A percentile compares a stretch with the other conserved stretches of the same genome.
Conservation (phyloP, 2,329 filamentous ascomycete species). For the Hawksworthiomyces lignivorus region DNA sequence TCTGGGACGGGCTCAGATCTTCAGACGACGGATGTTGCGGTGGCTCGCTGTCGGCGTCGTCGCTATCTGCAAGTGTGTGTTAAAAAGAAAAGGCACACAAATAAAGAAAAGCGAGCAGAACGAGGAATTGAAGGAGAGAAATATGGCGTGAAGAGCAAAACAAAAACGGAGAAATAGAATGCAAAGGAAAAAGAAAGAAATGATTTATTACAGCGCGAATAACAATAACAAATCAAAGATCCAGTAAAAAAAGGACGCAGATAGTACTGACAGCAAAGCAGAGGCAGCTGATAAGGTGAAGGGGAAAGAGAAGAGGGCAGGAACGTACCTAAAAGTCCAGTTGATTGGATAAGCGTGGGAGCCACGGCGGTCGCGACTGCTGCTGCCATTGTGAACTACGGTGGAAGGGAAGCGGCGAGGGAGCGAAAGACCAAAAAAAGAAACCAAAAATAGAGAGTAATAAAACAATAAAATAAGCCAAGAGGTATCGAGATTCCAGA, state of each 20-base stretch:
- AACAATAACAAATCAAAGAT: neutral
- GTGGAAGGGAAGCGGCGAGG: neutral
- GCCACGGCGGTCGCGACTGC: conserved; percentile 21
- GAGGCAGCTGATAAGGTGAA: neutral
- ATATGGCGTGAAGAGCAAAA: neutral
- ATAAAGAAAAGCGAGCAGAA: neutral
- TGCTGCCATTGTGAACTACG: conserved; percentile 16
- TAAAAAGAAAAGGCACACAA: too few relatives aligned
- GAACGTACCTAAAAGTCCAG: conserved; percentile 21
- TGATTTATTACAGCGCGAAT: too few relatives aligned
- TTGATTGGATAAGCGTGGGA: conserved; percentile 22
- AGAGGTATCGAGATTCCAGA: too few relatives aligned
- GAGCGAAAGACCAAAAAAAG: neutral
- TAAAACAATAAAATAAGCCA: neutral
- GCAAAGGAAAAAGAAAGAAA: neutral
- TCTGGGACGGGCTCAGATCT: neutral
- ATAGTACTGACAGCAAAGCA: neutral
- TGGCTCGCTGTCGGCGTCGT: conserved; percentile 13
- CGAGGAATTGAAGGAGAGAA: neutral
- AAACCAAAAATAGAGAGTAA: neutral
- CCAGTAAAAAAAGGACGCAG: conserved; percentile 2
- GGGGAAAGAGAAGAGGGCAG: neutral
- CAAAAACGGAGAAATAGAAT: neutral
- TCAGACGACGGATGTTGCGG: conserved; percentile 4
- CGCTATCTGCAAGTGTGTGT: conserved; percentile 11